phyloP scores from a whole-genome alignment of 148 eudicot species.

The Nyssa sinensis region DNA sequence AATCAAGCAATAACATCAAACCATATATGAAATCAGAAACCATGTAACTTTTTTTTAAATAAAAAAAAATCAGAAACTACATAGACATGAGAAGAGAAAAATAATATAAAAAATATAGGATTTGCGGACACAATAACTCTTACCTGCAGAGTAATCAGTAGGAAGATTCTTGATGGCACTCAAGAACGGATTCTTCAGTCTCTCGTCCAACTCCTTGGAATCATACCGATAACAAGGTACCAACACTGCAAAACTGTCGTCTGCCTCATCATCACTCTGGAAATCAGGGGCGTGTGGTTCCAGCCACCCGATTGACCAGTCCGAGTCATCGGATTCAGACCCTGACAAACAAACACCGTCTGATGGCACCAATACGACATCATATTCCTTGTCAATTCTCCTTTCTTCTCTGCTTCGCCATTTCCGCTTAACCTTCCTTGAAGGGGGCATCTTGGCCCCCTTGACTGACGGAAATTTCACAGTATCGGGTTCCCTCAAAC shows the following conservation, averaged over 20 bases:
- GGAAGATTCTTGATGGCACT: constrained; percentile 51
- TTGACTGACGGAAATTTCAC: constrained; percentile 44
- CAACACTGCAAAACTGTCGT: constrained; percentile 84
- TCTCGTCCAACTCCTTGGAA: constrained; percentile 30
- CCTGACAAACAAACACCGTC: constrained; percentile 84
- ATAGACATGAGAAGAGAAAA: not conserved
- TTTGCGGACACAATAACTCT: constrained; percentile 6
- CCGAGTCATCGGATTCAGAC: constrained; percentile 92
- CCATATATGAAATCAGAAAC: not conserved
- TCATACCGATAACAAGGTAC: constrained; percentile 79
- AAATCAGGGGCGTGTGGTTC: constrained; percentile 91
- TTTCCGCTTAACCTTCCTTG: constrained; percentile 63
- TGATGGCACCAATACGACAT: constrained; percentile 78
- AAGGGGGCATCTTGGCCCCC: constrained; percentile 41
- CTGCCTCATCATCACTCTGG: constrained; percentile 76
- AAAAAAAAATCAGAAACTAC: not conserved
- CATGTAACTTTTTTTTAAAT: too few species aligned
- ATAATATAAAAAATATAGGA: not conserved
- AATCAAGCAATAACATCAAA: not conserved
- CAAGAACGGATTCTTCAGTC: constrained; percentile 38
- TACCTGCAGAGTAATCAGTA: constrained; percentile 52
- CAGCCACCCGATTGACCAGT: constrained; percentile 97
- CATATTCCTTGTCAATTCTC: constrained; percentile 76
- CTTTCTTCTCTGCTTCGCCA: constrained; percentile 78
- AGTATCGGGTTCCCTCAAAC: constrained; percentile 46